A percentile compares a stretch with the other conserved stretches of the same genome.
Conservation (phyloP, 164 flowering plant genomes). For the Dillenia turbinata region DNA sequence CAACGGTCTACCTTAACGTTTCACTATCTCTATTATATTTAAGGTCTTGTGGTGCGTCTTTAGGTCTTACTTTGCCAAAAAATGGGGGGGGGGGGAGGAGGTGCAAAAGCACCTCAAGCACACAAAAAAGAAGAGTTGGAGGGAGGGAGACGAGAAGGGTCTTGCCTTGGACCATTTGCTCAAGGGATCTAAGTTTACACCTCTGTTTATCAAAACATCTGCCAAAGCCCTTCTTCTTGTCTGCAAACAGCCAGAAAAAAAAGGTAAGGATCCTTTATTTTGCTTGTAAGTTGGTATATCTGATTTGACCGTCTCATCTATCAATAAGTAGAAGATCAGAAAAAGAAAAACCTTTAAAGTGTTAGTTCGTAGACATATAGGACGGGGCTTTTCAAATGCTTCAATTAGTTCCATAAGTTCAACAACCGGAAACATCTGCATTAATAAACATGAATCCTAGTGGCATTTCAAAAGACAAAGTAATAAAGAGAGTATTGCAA, state of each 20-base stretch:
- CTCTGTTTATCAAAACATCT: constrained; percentile 86
- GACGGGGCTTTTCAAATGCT: constrained; percentile 90
- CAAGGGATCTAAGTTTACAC: constrained; percentile 83
- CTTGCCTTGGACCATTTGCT: constrained; percentile 99
- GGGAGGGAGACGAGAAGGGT: no score
- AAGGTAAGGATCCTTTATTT: not conserved
- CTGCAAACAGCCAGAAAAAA: constrained; percentile 25
- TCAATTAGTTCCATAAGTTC: constrained; percentile 91
- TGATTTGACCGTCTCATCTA: no score
- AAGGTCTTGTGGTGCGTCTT: no score
- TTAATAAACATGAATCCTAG: not conserved
- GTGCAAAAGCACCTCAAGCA: not conserved
- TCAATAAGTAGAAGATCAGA: no score
- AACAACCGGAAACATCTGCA: constrained; percentile 82
- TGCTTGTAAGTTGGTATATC: no score
- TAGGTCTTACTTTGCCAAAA: no score
- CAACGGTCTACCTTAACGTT: no score
- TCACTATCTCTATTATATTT: no score
- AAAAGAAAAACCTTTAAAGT: constrained; percentile 59
- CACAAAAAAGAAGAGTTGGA: not conserved
- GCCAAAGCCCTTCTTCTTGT: constrained; percentile 90
- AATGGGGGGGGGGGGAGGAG: not conserved
- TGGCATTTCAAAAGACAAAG: not conserved
- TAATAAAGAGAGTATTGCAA: not conserved
- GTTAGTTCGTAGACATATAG: constrained; percentile 79